Evolutionary conservation across 2,329 filamentous ascomycete genomes (phyloP), one percentile per base, ranked within the genome.

Genomic region (Microdochium bolleyi): DNA sequence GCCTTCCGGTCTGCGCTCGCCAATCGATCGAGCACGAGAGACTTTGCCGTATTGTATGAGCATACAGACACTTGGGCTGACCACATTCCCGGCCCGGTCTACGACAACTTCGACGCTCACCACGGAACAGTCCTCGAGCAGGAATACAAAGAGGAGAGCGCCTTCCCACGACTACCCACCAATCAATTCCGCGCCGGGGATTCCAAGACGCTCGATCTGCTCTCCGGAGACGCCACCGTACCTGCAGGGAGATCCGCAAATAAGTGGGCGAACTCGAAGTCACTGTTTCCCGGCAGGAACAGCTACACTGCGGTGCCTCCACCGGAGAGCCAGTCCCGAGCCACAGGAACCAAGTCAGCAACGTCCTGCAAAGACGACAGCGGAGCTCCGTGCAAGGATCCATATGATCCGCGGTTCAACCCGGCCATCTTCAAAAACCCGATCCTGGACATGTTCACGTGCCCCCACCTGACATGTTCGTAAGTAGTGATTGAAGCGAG

Each of bases 401-500:
- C 82, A 0, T 57, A 70, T 3, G 69, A 73, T 50, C 64, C 64
- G 0, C 65, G 70, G 10, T 85, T 79, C 64, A 71, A 77, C 44
- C 64, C 71, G 1, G 64, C 70, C 1, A 65, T 67, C 5, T 84
- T 82, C 67, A 73, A 62, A 52, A 67, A 75, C 41, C 51, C 64
- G 0, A 63, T 73, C 27, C 66, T 70, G 1, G 62, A 67, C 48
- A 70, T 67, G 49, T 87, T 73, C 66, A 69, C 65, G 52, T 87
- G 83, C 52, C 83, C 82, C 0, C 73, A 78, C 52, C 56, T 58
- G 1, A 58, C 63, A 2, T 86, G 83, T 73, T 66, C 68, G 73
- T 80, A 69, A 46, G 41, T 46, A 24, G 3, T 22, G 5, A 19
- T n/a, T n/a, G n/a, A n/a, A n/a, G n/a, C n/a, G n/a, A n/a, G n/a